A percentile compares a stretch with the other conserved stretches of the same genome.
These are phyloP conservation scores for Stagonosporopsis chrysanthemi DNA, from an alignment of 2,329 filamentous ascomycete species.

Conservation along the genomic window DNA sequence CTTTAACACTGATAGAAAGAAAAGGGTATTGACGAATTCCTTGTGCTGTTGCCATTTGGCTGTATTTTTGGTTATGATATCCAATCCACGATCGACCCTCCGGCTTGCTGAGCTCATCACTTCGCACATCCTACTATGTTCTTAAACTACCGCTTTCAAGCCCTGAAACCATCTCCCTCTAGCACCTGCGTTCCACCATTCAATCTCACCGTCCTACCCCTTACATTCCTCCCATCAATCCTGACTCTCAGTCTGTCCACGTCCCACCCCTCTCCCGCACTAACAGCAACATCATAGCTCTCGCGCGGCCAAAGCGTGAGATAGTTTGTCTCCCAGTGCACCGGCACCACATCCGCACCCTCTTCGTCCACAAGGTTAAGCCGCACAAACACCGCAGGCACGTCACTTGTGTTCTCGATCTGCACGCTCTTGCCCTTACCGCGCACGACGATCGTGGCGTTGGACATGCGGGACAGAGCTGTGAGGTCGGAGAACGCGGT, in stretches of 20 bases:
- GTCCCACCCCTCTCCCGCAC: not conserved
- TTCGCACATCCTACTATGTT: not conserved
- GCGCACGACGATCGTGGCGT: slow-evolving; percentile 15
- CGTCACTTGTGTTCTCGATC: slow-evolving; percentile 60
- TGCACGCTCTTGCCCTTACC: slow-evolving; percentile 44
- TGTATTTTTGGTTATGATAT: slow-evolving; percentile 17
- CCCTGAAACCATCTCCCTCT: not conserved
- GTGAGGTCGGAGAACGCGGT: slow-evolving; percentile 59
- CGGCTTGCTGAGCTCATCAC: not conserved
- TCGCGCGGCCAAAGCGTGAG: slow-evolving; percentile 67
- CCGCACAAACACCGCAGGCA: slow-evolving; percentile 66
- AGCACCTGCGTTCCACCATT: slow-evolving; percentile 16
- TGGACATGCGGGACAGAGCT: slow-evolving; percentile 47
- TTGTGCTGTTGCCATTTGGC: slow-evolving; percentile 1
- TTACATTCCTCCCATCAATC: slow-evolving; percentile 25
- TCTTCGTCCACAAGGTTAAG: slow-evolving; percentile 58
- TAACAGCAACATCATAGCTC: slow-evolving; percentile 21
- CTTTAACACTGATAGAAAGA: slow-evolving; percentile 16
- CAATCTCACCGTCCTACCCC: slow-evolving; percentile 12
- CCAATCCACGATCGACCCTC: slow-evolving; percentile 4
- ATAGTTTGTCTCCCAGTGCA: slow-evolving; percentile 70
- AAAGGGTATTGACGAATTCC: slow-evolving; percentile 5
- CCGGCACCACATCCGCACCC: slow-evolving; percentile 58
- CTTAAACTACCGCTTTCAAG: not conserved
- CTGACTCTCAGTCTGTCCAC: slow-evolving; percentile 11